Evolutionary conservation across 768 basidiomycete genomes (phyloP).

Genomic region (Auricularia sp.): DNA sequence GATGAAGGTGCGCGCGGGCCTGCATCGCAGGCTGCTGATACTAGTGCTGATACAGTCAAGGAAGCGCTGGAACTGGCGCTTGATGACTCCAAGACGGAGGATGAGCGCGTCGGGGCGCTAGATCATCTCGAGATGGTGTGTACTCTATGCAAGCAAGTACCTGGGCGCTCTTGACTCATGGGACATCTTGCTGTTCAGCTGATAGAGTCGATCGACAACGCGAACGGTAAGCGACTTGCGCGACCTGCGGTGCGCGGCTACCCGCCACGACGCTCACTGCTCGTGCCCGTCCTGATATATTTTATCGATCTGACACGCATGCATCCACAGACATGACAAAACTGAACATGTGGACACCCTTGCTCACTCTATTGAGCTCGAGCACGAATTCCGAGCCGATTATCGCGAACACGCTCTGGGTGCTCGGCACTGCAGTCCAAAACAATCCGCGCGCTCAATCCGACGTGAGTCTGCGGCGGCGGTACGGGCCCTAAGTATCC

Average conservation of each 20-base stretch:
- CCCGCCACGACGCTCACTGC: not conserved
- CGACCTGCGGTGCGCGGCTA: not conserved
- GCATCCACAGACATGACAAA: constrained; percentile 53
- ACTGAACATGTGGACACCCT: constrained; percentile 68
- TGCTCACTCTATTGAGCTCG: constrained; percentile 53
- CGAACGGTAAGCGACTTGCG: constrained; percentile 47
- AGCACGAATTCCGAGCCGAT: constrained; percentile 41
- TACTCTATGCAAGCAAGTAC: not conserved
- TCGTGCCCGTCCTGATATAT: not conserved
- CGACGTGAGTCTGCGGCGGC: constrained; percentile 37
- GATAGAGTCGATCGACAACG: constrained; percentile 84
- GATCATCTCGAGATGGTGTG: constrained; percentile 84
- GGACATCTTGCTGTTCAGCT: constrained; percentile 35
- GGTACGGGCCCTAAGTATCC: not conserved
- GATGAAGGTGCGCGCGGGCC: constrained; percentile 46
- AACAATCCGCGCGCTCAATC: constrained; percentile 82
- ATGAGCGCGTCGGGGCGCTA: constrained; percentile 55
- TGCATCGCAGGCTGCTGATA: not conserved
- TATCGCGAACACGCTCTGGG: constrained; percentile 67
- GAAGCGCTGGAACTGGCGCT: constrained; percentile 59
- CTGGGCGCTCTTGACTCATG: not conserved
- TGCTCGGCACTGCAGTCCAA: constrained; percentile 80
- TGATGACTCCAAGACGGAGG: constrained; percentile 44
- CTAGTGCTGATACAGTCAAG: constrained; percentile 9
- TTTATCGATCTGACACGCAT: no score